Percentiles rank a stretch among this genome's conserved stretches.
Conservation (phyloP, 768 basidiomycete species). For the Nidularia pulvinata region DNA sequence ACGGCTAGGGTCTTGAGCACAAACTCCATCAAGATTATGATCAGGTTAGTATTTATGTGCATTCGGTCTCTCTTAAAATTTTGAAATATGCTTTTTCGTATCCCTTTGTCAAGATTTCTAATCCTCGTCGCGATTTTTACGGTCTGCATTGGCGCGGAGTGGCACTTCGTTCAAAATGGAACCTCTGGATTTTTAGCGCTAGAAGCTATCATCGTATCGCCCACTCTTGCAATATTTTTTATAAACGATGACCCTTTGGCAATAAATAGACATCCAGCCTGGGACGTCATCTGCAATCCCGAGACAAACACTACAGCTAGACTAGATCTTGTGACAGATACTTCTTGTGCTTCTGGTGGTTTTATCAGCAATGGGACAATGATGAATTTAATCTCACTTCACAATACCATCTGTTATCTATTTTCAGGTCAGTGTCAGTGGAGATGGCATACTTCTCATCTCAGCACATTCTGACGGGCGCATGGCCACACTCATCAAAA, state of each 20-base stretch:
- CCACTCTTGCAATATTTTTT: slow-evolving; percentile 23
- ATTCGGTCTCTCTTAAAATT: too few relatives aligned
- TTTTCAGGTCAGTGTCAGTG: slow-evolving; percentile 24
- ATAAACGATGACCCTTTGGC: slow-evolving; percentile 34
- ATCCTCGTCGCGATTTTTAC: too few relatives aligned
- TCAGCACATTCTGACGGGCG: slow-evolving; percentile 26
- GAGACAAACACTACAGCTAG: slow-evolving; percentile 32
- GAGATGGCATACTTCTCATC: slow-evolving; percentile 20
- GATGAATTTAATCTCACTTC: slow-evolving; percentile 13
- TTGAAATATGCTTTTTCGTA: too few relatives aligned
- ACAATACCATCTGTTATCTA: slow-evolving; percentile 1
- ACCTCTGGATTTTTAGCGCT: slow-evolving; percentile 23
- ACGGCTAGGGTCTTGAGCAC: too few relatives aligned
- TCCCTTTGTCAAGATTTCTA: too few relatives aligned
- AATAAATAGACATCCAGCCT: slow-evolving; percentile 40
- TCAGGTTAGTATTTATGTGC: too few relatives aligned
- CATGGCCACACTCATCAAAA: slow-evolving; percentile 32
- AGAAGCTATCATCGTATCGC: slow-evolving; percentile 23
- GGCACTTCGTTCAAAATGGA: slow-evolving; percentile 25
- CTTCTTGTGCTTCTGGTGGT: slow-evolving; percentile 40
- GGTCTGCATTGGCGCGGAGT: slow-evolving; percentile 5
- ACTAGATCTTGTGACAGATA: slow-evolving; percentile 29
- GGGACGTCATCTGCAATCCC: slow-evolving; percentile 42
- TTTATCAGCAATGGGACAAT: slow-evolving; percentile 40
- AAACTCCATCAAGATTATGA: too few relatives aligned